Percentiles rank a stretch among this genome's conserved stretches.
These are phyloP conservation scores for Paramecium pentaurelia DNA, from an alignment of 73 alveolate genomes.

Conservation along the genomic window DNA sequence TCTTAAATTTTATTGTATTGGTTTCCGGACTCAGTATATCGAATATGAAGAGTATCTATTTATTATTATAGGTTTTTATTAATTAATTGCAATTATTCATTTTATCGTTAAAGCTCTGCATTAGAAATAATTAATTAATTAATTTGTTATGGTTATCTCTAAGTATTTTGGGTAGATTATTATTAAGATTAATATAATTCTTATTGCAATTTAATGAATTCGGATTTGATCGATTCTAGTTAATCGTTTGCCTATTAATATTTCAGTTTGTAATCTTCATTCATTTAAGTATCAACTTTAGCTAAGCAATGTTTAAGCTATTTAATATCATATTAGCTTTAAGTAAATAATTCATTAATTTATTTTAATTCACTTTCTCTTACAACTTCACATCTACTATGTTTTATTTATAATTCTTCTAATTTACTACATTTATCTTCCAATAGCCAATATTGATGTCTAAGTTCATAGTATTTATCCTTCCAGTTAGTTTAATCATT, in stretches of 20 bases:
- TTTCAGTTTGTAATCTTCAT: background rate
- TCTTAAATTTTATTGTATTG: background rate
- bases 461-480: background rate
- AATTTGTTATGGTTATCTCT: background rate
- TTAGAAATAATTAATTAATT: background rate
- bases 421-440: background rate
- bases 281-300: background rate
- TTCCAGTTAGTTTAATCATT: background rate
- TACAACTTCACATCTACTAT: slow-evolving; percentile 10
- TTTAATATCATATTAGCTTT: background rate
- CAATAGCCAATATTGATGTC: background rate
- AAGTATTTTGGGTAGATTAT: background rate
- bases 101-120: background rate
- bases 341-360: background rate
- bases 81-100: background rate
- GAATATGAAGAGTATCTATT: background rate
- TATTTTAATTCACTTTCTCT: slow-evolving; percentile 31
- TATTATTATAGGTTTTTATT: background rate
- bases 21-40: background rate
- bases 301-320: background rate
- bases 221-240: background rate
- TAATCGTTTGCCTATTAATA: background rate
- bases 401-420: background rate
- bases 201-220: background rate
- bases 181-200: background rate